These are phyloP conservation scores for Paramecium bursaria DNA, from an alignment of 73 alveolate species.

Conservation along the genomic window DNA sequence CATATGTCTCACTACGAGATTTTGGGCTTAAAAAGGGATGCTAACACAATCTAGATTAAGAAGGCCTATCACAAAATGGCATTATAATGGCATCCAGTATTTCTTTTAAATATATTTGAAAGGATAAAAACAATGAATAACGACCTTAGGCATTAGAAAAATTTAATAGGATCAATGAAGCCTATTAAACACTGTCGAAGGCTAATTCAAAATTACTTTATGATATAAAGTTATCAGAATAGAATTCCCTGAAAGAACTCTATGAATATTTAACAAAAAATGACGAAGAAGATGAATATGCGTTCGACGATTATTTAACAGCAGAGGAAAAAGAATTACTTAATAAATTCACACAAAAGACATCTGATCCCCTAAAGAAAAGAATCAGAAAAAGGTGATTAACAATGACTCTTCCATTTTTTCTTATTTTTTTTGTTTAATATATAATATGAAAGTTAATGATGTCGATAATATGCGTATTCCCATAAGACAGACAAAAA, in stretches of 20 bases:
- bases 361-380: too few relatives aligned
- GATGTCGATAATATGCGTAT: too few relatives aligned
- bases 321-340: too few relatives aligned
- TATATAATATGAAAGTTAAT: too few relatives aligned
- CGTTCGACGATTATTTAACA: too few relatives aligned
- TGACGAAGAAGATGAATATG: neutral
- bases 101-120: neutral
- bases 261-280: neutral
- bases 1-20: neutral
- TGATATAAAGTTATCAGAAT: neutral
- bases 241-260: neutral
- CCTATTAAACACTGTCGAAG: neutral
- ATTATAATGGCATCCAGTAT: slow-evolving; percentile 45
- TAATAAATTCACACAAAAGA: too few relatives aligned
- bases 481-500: neutral
- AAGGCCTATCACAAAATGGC: slow-evolving; percentile 37
- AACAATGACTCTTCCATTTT: too few relatives aligned
- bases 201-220: neutral
- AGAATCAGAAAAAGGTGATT: too few relatives aligned
- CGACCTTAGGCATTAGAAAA: neutral
- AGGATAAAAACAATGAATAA: slow-evolving; percentile 6
- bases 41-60: neutral
- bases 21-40: slow-evolving; percentile 21
- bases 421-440: too few relatives aligned
- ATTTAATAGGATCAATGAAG: slow-evolving; percentile 3